Conservation (phyloP, 441 rosid genomes). For the Mallotus japonicus region DNA sequence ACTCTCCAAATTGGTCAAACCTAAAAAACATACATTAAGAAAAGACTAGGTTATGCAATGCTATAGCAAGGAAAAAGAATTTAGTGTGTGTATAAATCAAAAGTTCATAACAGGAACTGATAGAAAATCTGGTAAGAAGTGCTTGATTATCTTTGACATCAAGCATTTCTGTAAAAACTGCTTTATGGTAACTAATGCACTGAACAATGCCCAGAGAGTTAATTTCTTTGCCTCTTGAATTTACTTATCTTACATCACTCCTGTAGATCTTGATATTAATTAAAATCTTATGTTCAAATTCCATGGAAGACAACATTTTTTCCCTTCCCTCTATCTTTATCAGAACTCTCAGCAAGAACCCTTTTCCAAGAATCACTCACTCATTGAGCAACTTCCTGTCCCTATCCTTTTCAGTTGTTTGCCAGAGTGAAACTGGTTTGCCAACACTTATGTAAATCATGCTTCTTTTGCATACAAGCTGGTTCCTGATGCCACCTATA, state of each 20-base stretch:
- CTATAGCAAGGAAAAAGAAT: neutral
- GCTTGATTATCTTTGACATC: neutral
- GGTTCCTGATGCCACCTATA: neutral
- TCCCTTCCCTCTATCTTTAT: too few relatives aligned
- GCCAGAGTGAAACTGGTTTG: neutral
- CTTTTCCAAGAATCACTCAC: too few relatives aligned
- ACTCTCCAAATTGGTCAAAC: slow-evolving; percentile 69
- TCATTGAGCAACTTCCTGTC: too few relatives aligned
- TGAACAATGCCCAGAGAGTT: neutral
- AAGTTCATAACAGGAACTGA: neutral
- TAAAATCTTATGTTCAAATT: neutral
- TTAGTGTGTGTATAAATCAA: neutral
- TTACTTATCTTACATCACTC: neutral
- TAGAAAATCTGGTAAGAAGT: neutral
- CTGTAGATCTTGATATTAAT: too few relatives aligned
- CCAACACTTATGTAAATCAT: neutral
- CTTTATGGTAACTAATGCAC: neutral
- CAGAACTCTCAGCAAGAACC: too few relatives aligned
- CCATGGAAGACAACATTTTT: neutral
- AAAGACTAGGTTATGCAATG: slow-evolving; percentile 1
- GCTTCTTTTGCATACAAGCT: neutral
- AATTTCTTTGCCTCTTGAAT: neutral
- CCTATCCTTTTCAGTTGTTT: neutral
- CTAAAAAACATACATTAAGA: slow-evolving; percentile 34
- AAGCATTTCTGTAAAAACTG: neutral